phyloP scores from a whole-genome alignment of 2,329 filamentous ascomycete genomes.

The Phyllosticta citrichinensis region DNA sequence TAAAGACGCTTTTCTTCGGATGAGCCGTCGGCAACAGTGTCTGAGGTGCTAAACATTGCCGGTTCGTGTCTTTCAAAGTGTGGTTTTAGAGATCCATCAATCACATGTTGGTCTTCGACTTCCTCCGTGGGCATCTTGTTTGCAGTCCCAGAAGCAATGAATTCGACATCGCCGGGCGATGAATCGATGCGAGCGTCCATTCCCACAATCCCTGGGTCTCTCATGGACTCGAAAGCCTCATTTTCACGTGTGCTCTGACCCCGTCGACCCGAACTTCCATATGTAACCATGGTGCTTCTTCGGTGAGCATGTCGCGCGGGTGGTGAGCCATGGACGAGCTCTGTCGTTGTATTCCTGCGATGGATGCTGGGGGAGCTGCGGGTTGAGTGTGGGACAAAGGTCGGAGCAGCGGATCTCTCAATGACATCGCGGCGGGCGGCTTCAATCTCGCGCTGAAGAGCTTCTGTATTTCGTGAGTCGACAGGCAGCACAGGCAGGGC shows the following conservation, averaged over 20 bases:
- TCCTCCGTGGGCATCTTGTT: background rate
- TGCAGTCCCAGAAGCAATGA: background rate
- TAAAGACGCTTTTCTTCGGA: constrained; percentile 32
- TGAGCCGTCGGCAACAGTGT: constrained; percentile 33
- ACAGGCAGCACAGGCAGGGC: background rate
- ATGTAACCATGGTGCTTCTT: background rate
- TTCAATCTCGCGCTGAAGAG: background rate
- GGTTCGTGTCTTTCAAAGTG: constrained; percentile 32
- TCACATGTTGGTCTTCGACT: background rate
- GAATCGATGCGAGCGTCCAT: background rate
- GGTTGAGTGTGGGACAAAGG: background rate
- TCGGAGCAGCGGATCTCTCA: background rate
- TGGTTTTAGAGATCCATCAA: constrained; percentile 17
- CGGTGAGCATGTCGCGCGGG: background rate
- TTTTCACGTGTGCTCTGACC: background rate
- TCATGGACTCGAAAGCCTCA: background rate
- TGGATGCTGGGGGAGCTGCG: background rate
- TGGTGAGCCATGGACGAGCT: background rate
- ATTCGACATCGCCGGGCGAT: background rate
- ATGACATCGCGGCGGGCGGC: constrained; percentile 4
- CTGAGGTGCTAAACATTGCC: constrained; percentile 31
- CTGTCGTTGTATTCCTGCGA: background rate
- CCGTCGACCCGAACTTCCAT: background rate
- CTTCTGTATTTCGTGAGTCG: background rate
- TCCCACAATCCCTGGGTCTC: background rate